Conservation (phyloP, 2,329 filamentous ascomycete genomes). For the Calonectria henricotiae region DNA sequence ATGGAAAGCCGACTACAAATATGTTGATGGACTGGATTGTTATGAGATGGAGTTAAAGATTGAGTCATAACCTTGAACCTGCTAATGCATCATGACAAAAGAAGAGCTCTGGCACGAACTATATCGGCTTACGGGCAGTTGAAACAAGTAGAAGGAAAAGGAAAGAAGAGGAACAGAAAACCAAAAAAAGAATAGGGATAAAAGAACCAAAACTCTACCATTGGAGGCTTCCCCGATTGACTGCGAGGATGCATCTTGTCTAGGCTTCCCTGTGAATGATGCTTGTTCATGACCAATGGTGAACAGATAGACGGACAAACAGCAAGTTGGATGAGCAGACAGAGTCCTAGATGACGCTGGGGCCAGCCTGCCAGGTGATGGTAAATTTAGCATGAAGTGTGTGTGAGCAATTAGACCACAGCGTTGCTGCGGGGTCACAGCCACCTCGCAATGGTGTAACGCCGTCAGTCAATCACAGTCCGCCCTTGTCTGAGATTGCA, state of each 20-base stretch:
- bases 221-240: not conserved
- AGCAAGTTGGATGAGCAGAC: constrained; percentile 1
- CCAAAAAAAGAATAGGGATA: no score
- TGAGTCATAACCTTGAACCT: no score
- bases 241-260: not conserved
- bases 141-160: no score
- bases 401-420: not conserved
- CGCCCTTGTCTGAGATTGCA: not conserved
- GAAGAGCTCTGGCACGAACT: no score
- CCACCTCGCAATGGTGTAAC: constrained; percentile 10
- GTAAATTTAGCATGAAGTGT: not conserved
- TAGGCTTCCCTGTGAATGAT: not conserved
- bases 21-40: no score
- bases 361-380: not conserved
- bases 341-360: constrained; percentile 5
- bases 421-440: constrained; percentile 19
- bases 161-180: no score
- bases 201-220: no score
- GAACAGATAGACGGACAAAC: not conserved
- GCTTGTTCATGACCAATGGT: not conserved
- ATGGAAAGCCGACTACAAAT: no score
- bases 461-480: not conserved
- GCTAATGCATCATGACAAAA: no score
- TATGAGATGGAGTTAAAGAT: no score
- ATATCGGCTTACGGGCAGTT: no score